A percentile compares a stretch with the other conserved stretches of the same genome.
Evolutionary conservation across 495 filamentous ascomycete species (phyloP).

Genomic region (Zalerion maritima): DNA sequence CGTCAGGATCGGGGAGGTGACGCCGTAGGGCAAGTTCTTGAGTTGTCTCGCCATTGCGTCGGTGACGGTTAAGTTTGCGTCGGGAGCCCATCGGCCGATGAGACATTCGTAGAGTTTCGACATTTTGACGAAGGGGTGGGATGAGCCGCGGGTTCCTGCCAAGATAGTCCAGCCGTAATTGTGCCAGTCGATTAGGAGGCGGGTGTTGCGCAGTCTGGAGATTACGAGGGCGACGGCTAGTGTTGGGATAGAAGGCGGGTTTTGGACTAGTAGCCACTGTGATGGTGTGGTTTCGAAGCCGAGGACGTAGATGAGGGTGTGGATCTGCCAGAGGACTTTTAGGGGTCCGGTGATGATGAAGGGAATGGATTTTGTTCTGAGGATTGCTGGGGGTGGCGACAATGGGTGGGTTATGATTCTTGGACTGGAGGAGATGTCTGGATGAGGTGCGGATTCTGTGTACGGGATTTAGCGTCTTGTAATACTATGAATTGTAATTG

Average conservation of each 20-base stretch:
- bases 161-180: slow-evolving; percentile 98
- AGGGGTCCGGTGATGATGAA: slow-evolving; percentile 70
- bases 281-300: slow-evolving; percentile 56
- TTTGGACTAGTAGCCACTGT: slow-evolving; percentile 80
- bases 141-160: slow-evolving; percentile 44
- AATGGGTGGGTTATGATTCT: slow-evolving; percentile 53
- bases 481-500: background rate
- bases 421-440: slow-evolving; percentile 50
- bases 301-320: slow-evolving; percentile 51
- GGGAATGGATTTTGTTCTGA: slow-evolving; percentile 53
- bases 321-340: slow-evolving; percentile 75
- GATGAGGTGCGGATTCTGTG: slow-evolving; percentile 43
- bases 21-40: slow-evolving; percentile 40
- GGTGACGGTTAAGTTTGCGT: slow-evolving; percentile 74
- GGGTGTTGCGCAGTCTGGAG: slow-evolving; percentile 64
- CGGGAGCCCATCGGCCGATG: slow-evolving; percentile 48
- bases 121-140: slow-evolving; percentile 62
- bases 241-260: slow-evolving; percentile 89
- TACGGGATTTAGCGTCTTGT: slow-evolving; percentile 10
- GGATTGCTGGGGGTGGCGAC: slow-evolving; percentile 38
- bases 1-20: slow-evolving; percentile 48
- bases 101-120: slow-evolving; percentile 62
- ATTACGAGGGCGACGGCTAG: slow-evolving; percentile 57
- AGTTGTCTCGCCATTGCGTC: slow-evolving; percentile 71
- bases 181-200: slow-evolving; percentile 92